These are phyloP conservation scores for Trypanosoma mega DNA, from an alignment of 208 protist species.

Conservation along the genomic window DNA sequence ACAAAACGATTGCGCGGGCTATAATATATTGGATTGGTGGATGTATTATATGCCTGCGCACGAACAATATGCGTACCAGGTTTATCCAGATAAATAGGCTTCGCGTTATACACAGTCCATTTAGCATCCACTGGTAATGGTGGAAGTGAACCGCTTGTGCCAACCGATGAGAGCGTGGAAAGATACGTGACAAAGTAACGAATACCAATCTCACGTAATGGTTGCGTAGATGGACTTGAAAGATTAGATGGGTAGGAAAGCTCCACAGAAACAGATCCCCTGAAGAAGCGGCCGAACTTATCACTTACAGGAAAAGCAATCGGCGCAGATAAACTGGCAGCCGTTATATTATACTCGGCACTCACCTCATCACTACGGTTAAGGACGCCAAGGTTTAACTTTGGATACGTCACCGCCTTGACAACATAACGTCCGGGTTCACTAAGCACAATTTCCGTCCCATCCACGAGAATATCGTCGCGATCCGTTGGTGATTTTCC, in stretches of 20 bases:
- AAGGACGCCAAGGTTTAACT: not conserved
- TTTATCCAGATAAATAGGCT: constrained; percentile 1
- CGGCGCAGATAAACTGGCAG: not conserved
- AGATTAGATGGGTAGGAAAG: not conserved
- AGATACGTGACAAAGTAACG: constrained; percentile 6
- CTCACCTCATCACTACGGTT: not conserved
- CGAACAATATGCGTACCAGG: constrained; percentile 19
- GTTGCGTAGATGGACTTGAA: not conserved
- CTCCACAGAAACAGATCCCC: not conserved
- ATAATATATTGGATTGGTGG: not conserved
- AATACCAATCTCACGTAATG: not conserved
- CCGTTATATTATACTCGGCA: constrained; percentile 9
- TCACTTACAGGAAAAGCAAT: not conserved
- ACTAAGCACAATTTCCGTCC: not conserved
- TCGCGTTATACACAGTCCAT: constrained; percentile 6
- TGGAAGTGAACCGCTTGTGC: constrained; percentile 4
- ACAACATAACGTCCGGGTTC: constrained; percentile 12
- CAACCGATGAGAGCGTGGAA: constrained; percentile 5
- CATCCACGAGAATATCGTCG: not conserved
- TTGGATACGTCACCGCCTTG: constrained; percentile 1
- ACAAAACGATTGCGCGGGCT: constrained; percentile 5
- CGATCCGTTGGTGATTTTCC: not conserved
- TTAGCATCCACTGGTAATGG: not conserved
- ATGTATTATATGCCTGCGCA: not conserved
- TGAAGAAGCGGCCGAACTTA: not conserved